Base-by-base conservation (phyloP, 1,284 basidiomycete species). In the Ceraceosorus guamensis region DNA sequence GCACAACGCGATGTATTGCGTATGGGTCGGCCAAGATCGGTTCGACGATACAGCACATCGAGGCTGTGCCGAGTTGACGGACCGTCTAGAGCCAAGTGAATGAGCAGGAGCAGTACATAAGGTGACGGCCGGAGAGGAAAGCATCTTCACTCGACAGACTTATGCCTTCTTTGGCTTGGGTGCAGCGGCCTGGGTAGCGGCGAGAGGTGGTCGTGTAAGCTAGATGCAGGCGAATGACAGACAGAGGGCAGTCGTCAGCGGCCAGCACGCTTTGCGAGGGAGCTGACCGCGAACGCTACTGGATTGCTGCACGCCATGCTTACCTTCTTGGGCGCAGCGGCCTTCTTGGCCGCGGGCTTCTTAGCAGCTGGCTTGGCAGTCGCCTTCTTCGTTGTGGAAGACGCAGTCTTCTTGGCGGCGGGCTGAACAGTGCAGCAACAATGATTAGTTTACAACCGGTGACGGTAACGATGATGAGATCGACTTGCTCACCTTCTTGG, bases 291-390 rank as follows among this genome's bases (percentile, higher is more conserved):
- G 16, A 39, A 41, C 11, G 16, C 5, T 34, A 47, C 13, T 2
- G 16, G 47, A 8, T 24, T 24, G 6, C n/a, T 8, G 32, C 35
- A 11, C 30, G 8, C 48, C 11, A 34, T 13, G 32, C 33, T 41
- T 32, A 14, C 43, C 24, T 10, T 18, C 16, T 11, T 52, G 45
- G 46, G 30, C 49, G 47, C 32, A 33, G 45, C 39, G 41, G 18
- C 46, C 53, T 48, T 50, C 8, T 59, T 37, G 24, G 57, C 50
- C 6, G 6, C 30, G n/a, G 30, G 8, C 64, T 68, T 72, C 73
- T 75, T 76, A 41, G 71, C 61, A n/a, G 71, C 67, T 32, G 69
- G 60, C 66, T 71, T 76, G 39, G 73, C 62, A 48, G 70, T 61
- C 55, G 70, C 65, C 14, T 63, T 65, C 60, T 54, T 65, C 64